Evolutionary conservation across 768 basidiomycete species (phyloP).

Genomic region (Russula abietina): DNA sequence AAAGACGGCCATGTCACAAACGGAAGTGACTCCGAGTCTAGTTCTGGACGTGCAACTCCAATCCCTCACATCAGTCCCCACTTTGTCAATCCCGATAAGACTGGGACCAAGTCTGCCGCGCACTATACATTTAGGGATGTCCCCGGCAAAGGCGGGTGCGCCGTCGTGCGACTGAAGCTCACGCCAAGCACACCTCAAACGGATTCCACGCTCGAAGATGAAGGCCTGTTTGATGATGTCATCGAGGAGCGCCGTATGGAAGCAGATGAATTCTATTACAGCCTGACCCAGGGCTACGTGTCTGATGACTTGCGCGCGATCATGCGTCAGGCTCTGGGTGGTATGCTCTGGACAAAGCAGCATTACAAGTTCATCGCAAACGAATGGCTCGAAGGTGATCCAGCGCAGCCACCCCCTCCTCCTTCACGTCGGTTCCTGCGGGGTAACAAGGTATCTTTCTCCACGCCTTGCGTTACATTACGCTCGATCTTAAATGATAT

Average conservation of each 20-base stretch:
- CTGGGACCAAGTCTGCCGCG: constrained; percentile 88
- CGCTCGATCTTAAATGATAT: background rate
- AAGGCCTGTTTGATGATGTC: constrained; percentile 79
- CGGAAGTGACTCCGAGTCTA: constrained; percentile 31
- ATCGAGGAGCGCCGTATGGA: constrained; percentile 89
- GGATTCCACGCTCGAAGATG: constrained; percentile 79
- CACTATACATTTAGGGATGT: constrained; percentile 87
- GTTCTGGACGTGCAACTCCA: constrained; percentile 37
- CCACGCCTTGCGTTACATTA: constrained; percentile 1
- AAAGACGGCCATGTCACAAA: constrained; percentile 12
- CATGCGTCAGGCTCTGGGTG: constrained; percentile 91
- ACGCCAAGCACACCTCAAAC: constrained; percentile 70
- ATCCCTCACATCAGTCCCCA: constrained; percentile 41
- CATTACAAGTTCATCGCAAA: constrained; percentile 94
- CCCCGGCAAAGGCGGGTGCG: constrained; percentile 88
- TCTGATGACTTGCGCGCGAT: constrained; percentile 92
- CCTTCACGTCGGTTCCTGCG: constrained; percentile 71
- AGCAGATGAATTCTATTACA: constrained; percentile 92
- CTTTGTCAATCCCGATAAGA: constrained; percentile 82
- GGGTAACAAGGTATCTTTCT: constrained; percentile 61
- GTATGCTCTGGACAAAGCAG: constrained; percentile 99
- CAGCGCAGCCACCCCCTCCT: constrained; percentile 91
- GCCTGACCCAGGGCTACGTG: constrained; percentile 74
- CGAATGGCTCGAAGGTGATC: constrained; percentile 95
- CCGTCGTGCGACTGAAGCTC: constrained; percentile 89